Conservation (phyloP, 2,329 filamentous ascomycete species). For the Aspergillus sp. region DNA sequence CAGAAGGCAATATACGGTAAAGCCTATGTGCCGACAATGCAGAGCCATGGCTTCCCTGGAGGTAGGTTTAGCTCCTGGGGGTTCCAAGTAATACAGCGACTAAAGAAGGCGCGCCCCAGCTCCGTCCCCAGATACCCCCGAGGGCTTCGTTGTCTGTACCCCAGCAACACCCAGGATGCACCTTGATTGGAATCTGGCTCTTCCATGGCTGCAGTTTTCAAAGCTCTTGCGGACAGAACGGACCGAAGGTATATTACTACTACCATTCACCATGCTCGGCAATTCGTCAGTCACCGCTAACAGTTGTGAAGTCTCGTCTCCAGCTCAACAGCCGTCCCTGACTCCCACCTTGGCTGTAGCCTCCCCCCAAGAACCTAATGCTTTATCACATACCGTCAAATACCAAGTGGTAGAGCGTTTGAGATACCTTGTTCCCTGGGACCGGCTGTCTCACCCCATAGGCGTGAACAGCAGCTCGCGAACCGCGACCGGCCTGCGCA, state of each 20-base stretch:
- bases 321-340: conserved; percentile 3
- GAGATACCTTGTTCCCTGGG: conserved; percentile 16
- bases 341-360: not conserved
- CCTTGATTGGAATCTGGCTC: conserved; percentile 11
- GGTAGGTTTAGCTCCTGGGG: not conserved
- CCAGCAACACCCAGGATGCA: conserved; percentile 12
- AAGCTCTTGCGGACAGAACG: conserved; percentile 5
- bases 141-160: conserved; percentile 19
- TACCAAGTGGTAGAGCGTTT: conserved; percentile 8
- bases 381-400: not conserved
- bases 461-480: conserved; percentile 14
- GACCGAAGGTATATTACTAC: conserved; percentile 5
- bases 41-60: not conserved
- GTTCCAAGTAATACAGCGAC: not conserved
- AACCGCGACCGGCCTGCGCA: conserved; percentile 13
- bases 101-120: not conserved
- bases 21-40: not conserved
- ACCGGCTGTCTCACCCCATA: conserved; percentile 1
- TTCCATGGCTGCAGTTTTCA: conserved; percentile 21
- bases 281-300: not conserved
- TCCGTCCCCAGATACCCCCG: conserved; percentile 14
- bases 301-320: not conserved
- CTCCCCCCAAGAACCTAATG: not conserved
- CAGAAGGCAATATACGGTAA: conserved; percentile 6
- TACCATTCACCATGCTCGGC: not conserved